Evolutionary conservation across 306 rosid species (phyloP).

Genomic region (Cucumis hystrix): DNA sequence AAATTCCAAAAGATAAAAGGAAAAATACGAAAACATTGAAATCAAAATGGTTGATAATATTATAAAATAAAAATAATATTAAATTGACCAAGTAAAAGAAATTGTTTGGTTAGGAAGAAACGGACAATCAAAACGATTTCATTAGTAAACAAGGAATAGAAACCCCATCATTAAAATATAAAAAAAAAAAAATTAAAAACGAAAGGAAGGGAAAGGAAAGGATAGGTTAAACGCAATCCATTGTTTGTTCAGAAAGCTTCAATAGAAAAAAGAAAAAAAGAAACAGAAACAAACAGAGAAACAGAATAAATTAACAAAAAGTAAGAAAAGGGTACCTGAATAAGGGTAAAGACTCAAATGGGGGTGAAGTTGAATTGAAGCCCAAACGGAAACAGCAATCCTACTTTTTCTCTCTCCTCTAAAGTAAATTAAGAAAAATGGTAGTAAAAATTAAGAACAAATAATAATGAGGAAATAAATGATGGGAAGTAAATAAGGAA

Average conservation of each 20-base stretch:
- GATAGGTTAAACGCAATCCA: conserved; percentile 2
- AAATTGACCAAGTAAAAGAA: conserved; percentile 32
- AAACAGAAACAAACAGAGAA: neutral
- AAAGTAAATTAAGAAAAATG: neutral
- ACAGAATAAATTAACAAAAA: neutral
- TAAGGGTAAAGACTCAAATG: conserved; percentile 13
- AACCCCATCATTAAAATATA: neutral
- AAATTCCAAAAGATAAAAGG: conserved; percentile 12
- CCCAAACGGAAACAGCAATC: neutral
- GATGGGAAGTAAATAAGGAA: neutral
- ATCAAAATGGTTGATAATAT: conserved; percentile 5
- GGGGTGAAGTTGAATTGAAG: neutral
- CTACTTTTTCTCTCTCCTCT: neutral
- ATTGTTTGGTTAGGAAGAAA: conserved; percentile 8
- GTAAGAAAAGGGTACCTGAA: conserved; percentile 5
- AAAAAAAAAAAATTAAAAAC: neutral
- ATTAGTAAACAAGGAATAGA: neutral
- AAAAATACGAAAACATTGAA: conserved; percentile 22
- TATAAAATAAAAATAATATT: conserved; percentile 16
- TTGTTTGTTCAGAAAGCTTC: neutral
- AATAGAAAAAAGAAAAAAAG: neutral
- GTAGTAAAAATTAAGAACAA: neutral
- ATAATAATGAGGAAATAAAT: neutral
- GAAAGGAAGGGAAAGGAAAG: neutral
- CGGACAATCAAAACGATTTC: neutral